phyloP scores from a whole-genome alignment of 441 rosid species.

The Bocquillonia castaneifolia region DNA sequence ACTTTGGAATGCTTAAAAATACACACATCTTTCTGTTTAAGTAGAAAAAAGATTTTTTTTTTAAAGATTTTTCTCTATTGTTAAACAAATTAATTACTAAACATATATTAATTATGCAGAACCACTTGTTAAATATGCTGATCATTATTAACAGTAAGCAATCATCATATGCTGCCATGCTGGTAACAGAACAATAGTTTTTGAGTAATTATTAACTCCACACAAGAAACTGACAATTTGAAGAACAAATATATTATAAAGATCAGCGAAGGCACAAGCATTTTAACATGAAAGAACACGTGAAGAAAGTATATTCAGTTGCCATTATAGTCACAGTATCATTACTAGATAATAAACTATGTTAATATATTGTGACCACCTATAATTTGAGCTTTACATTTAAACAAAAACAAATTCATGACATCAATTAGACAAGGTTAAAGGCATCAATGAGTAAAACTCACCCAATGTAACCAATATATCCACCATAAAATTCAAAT shows the following conservation, averaged over 20 bases:
- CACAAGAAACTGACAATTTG: not conserved
- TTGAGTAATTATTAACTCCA: not conserved
- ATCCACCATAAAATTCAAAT: conserved; percentile 90
- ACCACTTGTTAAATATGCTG: not conserved
- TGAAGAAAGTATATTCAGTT: not conserved
- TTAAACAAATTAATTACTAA: not conserved
- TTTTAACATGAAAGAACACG: not conserved
- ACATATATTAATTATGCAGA: not conserved
- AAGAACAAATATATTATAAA: not conserved
- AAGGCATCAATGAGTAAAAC: conserved; percentile 15
- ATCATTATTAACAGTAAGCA: not conserved
- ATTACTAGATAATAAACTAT: not conserved
- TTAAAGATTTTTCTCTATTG: too few species aligned
- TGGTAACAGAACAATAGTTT: too few species aligned
- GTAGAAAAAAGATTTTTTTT: not conserved
- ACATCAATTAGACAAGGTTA: not conserved
- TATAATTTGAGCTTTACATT: not conserved
- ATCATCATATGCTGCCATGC: not conserved
- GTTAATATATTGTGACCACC: not conserved
- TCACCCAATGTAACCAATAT: conserved; percentile 88
- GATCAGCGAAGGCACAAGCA: too few species aligned
- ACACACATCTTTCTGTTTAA: too few species aligned
- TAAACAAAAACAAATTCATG: not conserved
- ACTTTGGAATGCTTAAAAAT: not conserved
- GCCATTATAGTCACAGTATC: not conserved